Conservation (phyloP, 2,329 filamentous ascomycete species). For the Aspergillus sp. region DNA sequence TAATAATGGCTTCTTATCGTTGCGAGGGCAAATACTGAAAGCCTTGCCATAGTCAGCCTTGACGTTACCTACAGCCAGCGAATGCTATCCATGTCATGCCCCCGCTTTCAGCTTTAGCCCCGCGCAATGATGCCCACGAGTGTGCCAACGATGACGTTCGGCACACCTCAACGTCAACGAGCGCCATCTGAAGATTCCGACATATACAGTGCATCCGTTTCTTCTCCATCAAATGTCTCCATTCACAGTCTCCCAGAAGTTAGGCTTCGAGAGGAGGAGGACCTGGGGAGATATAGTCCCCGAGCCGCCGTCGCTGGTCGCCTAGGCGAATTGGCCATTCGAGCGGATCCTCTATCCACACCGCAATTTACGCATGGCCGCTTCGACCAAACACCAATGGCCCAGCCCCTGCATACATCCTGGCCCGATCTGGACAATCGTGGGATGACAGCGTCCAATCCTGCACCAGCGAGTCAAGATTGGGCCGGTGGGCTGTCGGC, state of each 20-base stretch:
- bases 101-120: conserved; percentile 24
- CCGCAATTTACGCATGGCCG: conserved; percentile 14
- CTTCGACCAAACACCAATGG: conserved; percentile 6
- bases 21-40: neutral
- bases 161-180: conserved; percentile 37
- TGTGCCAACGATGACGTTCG: conserved; percentile 23
- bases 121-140: conserved; percentile 33
- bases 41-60: neutral
- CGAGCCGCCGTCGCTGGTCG: conserved; percentile 40
- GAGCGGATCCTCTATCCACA: conserved; percentile 27
- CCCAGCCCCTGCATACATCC: neutral
- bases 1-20: conserved; percentile 13
- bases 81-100: conserved; percentile 19
- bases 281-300: conserved; percentile 37
- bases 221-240: conserved; percentile 34
- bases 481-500: conserved; percentile 12
- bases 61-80: conserved; percentile 3
- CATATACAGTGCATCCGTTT: conserved; percentile 28
- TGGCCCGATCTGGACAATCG: conserved; percentile 1
- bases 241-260: conserved; percentile 31
- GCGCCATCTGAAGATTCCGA: conserved; percentile 33
- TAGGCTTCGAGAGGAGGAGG: conserved; percentile 31
- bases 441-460: conserved; percentile 22
- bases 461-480: conserved; percentile 7
- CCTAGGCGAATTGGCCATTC: conserved; percentile 42